Conservation (phyloP, 2,329 filamentous ascomycete genomes). For the Plectosphaerella sp. region DNA sequence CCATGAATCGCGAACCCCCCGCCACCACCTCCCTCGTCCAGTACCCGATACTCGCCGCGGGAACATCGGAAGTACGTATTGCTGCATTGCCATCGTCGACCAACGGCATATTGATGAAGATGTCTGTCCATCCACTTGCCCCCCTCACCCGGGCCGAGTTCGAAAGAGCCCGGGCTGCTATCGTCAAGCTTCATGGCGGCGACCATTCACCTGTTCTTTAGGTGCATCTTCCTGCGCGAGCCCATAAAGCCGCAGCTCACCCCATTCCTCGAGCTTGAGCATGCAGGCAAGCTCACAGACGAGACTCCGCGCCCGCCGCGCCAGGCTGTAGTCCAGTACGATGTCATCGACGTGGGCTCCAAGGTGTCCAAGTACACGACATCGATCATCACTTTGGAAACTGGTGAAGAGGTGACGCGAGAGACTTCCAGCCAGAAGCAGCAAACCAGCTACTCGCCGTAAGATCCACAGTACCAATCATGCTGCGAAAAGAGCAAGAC, state of each 20-base stretch:
- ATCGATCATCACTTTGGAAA: constrained; percentile 31
- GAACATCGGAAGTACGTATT: too few species aligned
- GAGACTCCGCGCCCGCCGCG: constrained; percentile 38
- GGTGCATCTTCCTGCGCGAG: constrained; percentile 60
- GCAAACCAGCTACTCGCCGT: constrained; percentile 32
- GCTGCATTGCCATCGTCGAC: neutral
- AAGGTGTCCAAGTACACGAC: constrained; percentile 25
- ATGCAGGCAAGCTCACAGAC: constrained; percentile 42
- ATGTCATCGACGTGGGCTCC: constrained; percentile 25
- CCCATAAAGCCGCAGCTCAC: constrained; percentile 55
- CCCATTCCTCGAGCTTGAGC: constrained; percentile 58
- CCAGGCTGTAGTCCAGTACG: constrained; percentile 40
- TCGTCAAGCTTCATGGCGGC: constrained; percentile 27
- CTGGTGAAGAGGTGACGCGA: constrained; percentile 21
- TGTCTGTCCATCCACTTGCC: constrained; percentile 38
- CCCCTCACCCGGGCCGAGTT: constrained; percentile 48
- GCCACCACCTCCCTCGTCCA: too few species aligned
- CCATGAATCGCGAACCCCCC: too few species aligned
- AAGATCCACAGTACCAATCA: constrained; percentile 6
- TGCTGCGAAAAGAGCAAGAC: neutral
- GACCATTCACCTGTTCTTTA: constrained; percentile 32
- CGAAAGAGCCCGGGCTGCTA: constrained; percentile 36
- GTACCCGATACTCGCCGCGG: too few species aligned
- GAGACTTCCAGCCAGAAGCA: constrained; percentile 19
- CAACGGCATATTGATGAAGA: neutral